A percentile compares a stretch with the other conserved stretches of the same genome.
These are phyloP conservation scores for Pythium rishiriense DNA, from an alignment of 352 stramenopile species.

Conservation along the genomic window DNA sequence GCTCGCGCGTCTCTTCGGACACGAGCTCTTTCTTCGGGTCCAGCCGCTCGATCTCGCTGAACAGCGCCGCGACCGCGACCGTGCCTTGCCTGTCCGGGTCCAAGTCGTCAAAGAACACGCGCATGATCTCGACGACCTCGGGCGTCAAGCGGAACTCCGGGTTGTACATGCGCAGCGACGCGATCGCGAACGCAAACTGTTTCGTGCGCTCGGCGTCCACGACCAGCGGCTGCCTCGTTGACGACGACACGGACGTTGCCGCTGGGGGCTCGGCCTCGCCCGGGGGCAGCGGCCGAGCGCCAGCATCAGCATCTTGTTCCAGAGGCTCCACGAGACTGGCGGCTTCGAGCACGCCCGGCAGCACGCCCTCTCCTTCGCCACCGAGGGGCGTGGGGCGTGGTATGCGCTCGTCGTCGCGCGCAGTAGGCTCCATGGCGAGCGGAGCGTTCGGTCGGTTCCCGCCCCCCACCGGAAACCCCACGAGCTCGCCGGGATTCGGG, in stretches of 20 bases:
- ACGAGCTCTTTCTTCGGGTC: constrained; percentile 53
- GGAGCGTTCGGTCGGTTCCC: neutral
- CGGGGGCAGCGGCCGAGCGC: too few relatives aligned
- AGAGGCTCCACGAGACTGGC: neutral
- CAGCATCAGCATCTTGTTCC: neutral
- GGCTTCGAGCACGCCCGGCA: constrained; percentile 13
- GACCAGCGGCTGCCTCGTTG: neutral
- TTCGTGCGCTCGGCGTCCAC: constrained; percentile 15
- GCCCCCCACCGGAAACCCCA: neutral
- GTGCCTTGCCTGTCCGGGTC: constrained; percentile 47
- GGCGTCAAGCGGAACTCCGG: constrained; percentile 80
- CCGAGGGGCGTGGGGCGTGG: neutral
- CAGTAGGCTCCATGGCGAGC: constrained; percentile 5
- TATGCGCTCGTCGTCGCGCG: neutral
- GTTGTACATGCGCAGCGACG: constrained; percentile 78
- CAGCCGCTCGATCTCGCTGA: constrained; percentile 64
- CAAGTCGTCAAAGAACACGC: constrained; percentile 75
- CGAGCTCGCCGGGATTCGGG: constrained; percentile 15
- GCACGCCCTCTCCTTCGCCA: constrained; percentile 10
- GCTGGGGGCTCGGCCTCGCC: too few relatives aligned
- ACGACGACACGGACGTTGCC: neutral
- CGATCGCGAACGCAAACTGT: constrained; percentile 51
- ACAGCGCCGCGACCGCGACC: constrained; percentile 50
- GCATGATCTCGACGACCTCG: constrained; percentile 81
- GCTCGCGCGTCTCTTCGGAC: constrained; percentile 43